phyloP scores from a whole-genome alignment of 176 grass and related monocot species.

The Thinopyrum elongatum region DNA sequence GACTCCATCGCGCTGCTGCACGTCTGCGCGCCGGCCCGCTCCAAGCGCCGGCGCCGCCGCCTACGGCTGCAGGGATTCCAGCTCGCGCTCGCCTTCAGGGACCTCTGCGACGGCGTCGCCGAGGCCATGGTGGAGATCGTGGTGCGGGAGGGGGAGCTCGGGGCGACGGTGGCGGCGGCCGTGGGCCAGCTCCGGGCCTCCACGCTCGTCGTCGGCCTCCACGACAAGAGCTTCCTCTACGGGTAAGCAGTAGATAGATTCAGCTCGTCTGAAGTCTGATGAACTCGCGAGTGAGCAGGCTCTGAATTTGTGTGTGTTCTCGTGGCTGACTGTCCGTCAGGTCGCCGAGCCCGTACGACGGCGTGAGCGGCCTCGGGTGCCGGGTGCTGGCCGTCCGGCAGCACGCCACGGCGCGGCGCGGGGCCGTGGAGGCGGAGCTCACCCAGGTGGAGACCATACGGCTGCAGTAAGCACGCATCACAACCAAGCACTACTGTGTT shows the following conservation, averaged over 20 bases:
- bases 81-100: conserved; percentile 87
- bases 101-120: conserved; percentile 94
- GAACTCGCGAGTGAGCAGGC: too few relatives aligned
- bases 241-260: conserved; percentile 5
- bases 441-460: conserved; percentile 72
- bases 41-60: conserved; percentile 39
- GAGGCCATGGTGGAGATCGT: conserved; percentile 98
- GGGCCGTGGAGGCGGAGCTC: conserved; percentile 68
- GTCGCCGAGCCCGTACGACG: conserved; percentile 26
- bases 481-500: background rate
- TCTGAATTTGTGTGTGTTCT: background rate
- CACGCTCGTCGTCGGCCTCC: conserved; percentile 84
- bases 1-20: conserved; percentile 92
- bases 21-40: conserved; percentile 69
- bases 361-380: conserved; percentile 59
- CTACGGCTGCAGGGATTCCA: conserved; percentile 78
- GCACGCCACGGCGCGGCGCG: conserved; percentile 36
- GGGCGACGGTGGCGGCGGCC: conserved; percentile 58
- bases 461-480: conserved; percentile 45
- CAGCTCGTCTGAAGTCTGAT: background rate
- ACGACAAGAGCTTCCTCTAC: conserved; percentile 89
- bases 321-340: conserved; percentile 14
- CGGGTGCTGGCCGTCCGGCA: conserved; percentile 77
- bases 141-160: conserved; percentile 77
- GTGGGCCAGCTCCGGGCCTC: conserved; percentile 60